A percentile compares a stretch with the other conserved stretches of the same genome.
phyloP scores from a whole-genome alignment of 805 yeast genomes.

The Metschnikowia reukaufii region DNA sequence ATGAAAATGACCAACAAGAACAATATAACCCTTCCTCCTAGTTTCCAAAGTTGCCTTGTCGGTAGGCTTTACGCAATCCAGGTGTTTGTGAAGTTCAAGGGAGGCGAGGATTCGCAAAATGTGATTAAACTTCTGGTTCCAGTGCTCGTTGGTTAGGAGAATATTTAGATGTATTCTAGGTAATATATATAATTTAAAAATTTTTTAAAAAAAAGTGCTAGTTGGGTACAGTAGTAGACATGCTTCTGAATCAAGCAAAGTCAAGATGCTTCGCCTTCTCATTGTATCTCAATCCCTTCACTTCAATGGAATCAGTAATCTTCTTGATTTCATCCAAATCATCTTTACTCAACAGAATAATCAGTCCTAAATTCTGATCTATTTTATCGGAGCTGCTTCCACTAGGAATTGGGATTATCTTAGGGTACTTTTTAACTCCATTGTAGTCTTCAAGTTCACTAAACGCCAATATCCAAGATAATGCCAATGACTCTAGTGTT shows the following conservation, averaged over 20 bases:
- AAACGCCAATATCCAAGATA: constrained; percentile 53
- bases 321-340: constrained; percentile 56
- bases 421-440: constrained; percentile 46
- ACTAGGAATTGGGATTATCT: constrained; percentile 78
- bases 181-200: no score
- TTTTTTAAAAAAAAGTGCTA: no score
- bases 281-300: constrained; percentile 60
- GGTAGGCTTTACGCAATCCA: constrained; percentile 58
- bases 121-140: constrained; percentile 18
- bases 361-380: constrained; percentile 53
- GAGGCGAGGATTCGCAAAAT: constrained; percentile 27
- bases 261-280: constrained; percentile 19
- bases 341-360: constrained; percentile 48
- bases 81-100: constrained; percentile 45
- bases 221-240: no score
- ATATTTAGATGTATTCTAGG: neutral
- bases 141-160: constrained; percentile 16
- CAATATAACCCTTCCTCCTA: constrained; percentile 54
- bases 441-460: constrained; percentile 58
- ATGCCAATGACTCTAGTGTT: constrained; percentile 54
- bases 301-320: constrained; percentile 42
- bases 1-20: constrained; percentile 43
- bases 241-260: no score
- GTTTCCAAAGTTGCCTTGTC: constrained; percentile 63
- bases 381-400: constrained; percentile 61